These are phyloP conservation scores for Tetrahymena malaccensis DNA, from an alignment of 73 alveolate genomes.

Conservation along the genomic window DNA sequence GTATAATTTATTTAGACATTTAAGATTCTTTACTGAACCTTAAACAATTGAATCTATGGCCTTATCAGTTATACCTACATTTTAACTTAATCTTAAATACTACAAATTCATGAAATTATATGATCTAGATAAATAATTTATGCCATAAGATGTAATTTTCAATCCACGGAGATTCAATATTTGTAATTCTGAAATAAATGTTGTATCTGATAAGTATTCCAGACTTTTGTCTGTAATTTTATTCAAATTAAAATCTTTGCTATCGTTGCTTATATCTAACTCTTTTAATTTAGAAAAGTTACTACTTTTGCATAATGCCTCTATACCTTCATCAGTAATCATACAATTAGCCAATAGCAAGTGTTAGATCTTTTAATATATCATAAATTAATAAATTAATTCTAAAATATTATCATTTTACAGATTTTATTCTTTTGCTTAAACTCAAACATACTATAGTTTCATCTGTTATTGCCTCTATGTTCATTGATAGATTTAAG, in stretches of 20 bases:
- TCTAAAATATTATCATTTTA: not conserved
- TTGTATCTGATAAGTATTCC: not conserved
- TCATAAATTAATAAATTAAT: not conserved
- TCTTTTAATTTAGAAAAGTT: not conserved
- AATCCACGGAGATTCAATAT: not conserved
- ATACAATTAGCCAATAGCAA: not conserved
- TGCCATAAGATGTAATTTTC: not conserved
- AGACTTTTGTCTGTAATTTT: not conserved
- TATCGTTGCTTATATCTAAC: not conserved
- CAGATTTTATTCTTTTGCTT: not conserved
- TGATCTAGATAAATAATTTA: not conserved
- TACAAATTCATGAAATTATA: not conserved
- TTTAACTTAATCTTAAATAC: not conserved
- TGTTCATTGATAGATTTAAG: not conserved
- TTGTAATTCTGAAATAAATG: not conserved
- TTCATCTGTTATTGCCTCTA: not conserved
- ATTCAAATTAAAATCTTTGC: not conserved
- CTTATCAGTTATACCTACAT: not conserved
- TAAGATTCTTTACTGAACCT: not conserved
- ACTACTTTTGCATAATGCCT: not conserved
- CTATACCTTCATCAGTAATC: not conserved
- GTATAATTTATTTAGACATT: not conserved
- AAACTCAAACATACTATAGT: not conserved
- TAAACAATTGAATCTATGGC: not conserved
- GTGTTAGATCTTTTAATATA: not conserved